Base-by-base conservation (phyloP, 495 filamentous ascomycete species). In the Zalerion maritima region DNA sequence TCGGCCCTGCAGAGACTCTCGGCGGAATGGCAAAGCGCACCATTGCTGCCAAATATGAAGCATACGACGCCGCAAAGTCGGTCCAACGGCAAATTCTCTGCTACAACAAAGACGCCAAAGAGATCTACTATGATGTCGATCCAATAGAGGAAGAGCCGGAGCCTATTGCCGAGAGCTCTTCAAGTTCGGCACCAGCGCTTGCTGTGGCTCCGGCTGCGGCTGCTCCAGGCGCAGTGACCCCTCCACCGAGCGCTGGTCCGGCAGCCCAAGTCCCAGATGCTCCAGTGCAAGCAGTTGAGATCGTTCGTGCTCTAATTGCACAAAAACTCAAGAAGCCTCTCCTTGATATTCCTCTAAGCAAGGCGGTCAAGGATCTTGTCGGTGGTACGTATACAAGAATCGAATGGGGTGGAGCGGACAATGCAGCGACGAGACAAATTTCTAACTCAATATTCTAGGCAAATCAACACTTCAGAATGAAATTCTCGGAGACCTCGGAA, bases 71-170 rank as follows among this genome's bases (percentile, higher is more conserved):
- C 17, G 89, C 89, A 17, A 85, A 83, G 43, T 93, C 85, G 0
- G 73, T 94, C 11, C 85, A 94, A 52, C 73, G 89, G 41, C 86
- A 96, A 56, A 96, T 99, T 54, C 73, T 96, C 22, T 96, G 89
- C 64, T 99, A 96, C 66, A 94, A 91, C 58, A 99, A 99, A 55
- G 89, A 99, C 49, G 82, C 85, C 6, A 94, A 94, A 52, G 89
- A 96, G 51, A 99, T 99, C 40, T 99, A 99, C 62, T 99, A 99
- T 53, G 86, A 93, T 52, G 83, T 93, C 21, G 89, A 97, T 47
- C 91, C 91, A 1, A 68, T 89, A 8, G 85, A 92, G 45, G 89
- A 97, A 24, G 86, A 94, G 57, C 68, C 75, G 14, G 76, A 74
- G 39, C 49, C 75, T 17, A 41, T 67, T 13, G 46, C 63, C 14